These are phyloP conservation scores for Amniculicola lignicola DNA, from an alignment of 495 filamentous ascomycete species.

Conservation along the genomic window DNA sequence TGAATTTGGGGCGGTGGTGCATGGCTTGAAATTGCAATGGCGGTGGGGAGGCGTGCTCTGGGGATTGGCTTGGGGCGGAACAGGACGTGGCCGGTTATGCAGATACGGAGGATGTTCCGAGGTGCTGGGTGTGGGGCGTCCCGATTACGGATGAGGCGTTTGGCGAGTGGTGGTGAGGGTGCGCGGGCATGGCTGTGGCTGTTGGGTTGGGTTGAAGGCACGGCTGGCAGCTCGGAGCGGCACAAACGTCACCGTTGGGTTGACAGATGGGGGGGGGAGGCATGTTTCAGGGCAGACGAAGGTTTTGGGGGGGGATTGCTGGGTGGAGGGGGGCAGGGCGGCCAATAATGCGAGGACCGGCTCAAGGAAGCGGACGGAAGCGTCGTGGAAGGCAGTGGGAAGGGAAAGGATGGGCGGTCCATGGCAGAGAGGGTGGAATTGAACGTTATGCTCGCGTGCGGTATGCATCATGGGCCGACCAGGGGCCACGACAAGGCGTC, in stretches of 20 bases:
- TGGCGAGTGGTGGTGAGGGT: background rate
- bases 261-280: background rate
- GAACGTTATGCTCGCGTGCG: constrained; percentile 1
- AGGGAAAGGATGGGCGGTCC: background rate
- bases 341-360: background rate
- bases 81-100: no score
- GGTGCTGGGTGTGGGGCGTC: constrained; percentile 9
- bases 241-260: background rate
- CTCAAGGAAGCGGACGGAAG: background rate
- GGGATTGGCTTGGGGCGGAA: no score
- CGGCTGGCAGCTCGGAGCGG: background rate
- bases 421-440: background rate
- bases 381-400: background rate
- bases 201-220: background rate
- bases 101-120: constrained; percentile 11
- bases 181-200: background rate
- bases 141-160: constrained; percentile 20
- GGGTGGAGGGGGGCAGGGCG: background rate
- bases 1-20: no score
- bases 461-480: background rate
- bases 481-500: constrained; percentile 7
- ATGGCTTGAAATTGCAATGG: no score
- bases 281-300: background rate
- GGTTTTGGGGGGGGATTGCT: background rate
- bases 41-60: no score